phyloP scores from a whole-genome alignment of 352 stramenopile genomes.

The Hyaloperonospora brassicae region DNA sequence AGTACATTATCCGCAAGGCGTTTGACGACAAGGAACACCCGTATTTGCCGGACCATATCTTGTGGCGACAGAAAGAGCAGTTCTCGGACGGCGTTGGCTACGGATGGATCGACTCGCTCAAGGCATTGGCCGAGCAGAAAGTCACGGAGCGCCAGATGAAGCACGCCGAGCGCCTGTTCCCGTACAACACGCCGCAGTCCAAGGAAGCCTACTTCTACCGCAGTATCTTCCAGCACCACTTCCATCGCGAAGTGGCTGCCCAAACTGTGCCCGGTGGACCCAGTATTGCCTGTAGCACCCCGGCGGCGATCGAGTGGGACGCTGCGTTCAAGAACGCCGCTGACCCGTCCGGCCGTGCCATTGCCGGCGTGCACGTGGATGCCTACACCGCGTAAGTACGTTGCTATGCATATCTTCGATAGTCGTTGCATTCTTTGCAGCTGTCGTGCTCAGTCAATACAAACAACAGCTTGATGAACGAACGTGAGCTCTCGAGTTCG shows the following conservation, averaged over 20 bases:
- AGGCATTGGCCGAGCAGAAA: slow-evolving; percentile 90
- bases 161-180: slow-evolving; percentile 91
- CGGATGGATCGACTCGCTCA: slow-evolving; percentile 97
- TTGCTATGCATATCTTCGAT: slow-evolving; percentile 7
- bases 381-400: slow-evolving; percentile 70
- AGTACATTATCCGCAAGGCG: slow-evolving; percentile 98
- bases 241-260: slow-evolving; percentile 93
- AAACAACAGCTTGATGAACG: slow-evolving; percentile 9
- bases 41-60: slow-evolving; percentile 95
- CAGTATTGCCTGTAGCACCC: slow-evolving; percentile 97
- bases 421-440: slow-evolving; percentile 9
- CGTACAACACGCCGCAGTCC: slow-evolving; percentile 96
- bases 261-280: slow-evolving; percentile 96
- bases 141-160: slow-evolving; percentile 95
- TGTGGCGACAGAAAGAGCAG: slow-evolving; percentile 99
- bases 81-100: slow-evolving; percentile 99
- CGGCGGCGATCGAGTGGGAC: slow-evolving; percentile 97
- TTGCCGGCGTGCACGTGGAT: slow-evolving; percentile 92
- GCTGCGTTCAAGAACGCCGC: slow-evolving; percentile 89
- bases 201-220: slow-evolving; percentile 96
- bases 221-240: slow-evolving; percentile 98
- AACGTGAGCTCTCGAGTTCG: background rate
- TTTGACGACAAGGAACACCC: slow-evolving; percentile 96
- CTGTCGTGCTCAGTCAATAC: slow-evolving; percentile 13
- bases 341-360: slow-evolving; percentile 91